Conservation (phyloP, 495 filamentous ascomycete genomes). For the Aspergillus biplanus region DNA sequence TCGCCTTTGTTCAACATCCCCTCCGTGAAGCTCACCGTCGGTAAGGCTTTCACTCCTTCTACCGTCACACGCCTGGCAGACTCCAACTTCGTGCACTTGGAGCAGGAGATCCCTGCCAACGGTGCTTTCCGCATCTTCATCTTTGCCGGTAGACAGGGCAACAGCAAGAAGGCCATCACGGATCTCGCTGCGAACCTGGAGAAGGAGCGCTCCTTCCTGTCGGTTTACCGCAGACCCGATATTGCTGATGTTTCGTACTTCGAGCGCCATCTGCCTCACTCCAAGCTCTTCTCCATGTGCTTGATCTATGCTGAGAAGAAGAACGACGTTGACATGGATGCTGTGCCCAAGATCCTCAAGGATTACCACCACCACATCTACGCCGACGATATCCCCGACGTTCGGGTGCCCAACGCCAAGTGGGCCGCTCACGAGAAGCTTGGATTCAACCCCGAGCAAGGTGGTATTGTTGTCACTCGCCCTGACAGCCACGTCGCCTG, state of each 20-base stretch:
- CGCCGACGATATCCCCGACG: constrained; percentile 81
- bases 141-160: constrained; percentile 71
- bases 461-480: constrained; percentile 78
- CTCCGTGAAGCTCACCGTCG: constrained; percentile 63
- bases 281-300: constrained; percentile 76
- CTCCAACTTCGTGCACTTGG: constrained; percentile 82
- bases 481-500: constrained; percentile 87
- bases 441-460: constrained; percentile 72
- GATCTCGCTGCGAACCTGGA: constrained; percentile 69
- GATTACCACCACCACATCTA: constrained; percentile 84
- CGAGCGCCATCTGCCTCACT: constrained; percentile 82
- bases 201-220: constrained; percentile 70
- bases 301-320: constrained; percentile 70
- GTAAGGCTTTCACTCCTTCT: constrained; percentile 72
- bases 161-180: constrained; percentile 61
- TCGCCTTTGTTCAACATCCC: constrained; percentile 67
- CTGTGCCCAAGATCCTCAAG: constrained; percentile 67
- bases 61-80: constrained; percentile 84
- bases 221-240: constrained; percentile 63
- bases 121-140: constrained; percentile 85
- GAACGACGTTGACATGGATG: constrained; percentile 64
- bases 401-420: constrained; percentile 64
- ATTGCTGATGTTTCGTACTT: constrained; percentile 70
- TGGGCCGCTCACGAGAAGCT: constrained; percentile 86
- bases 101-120: constrained; percentile 86